A percentile compares a stretch with the other conserved stretches of the same genome.
These are phyloP conservation scores for Hebeloma cylindrosporum DNA, from an alignment of 768 basidiomycete genomes.

Conservation along the genomic window DNA sequence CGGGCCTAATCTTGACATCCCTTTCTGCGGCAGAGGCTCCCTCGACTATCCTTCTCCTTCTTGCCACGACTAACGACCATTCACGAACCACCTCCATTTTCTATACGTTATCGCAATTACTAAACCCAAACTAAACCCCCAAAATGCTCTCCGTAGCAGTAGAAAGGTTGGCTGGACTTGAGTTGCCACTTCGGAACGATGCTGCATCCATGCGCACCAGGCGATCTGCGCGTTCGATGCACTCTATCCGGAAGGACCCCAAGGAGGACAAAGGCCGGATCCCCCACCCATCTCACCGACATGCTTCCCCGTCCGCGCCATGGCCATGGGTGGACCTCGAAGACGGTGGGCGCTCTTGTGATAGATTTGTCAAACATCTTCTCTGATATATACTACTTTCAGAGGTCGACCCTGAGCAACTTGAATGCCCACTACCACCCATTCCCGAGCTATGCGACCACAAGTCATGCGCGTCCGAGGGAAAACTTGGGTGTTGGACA, in stretches of 20 bases:
- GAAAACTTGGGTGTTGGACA: constrained; percentile 41
- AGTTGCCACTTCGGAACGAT: no score
- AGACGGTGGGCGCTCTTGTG: constrained; percentile 38
- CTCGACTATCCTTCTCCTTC: no score
- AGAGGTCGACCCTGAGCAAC: constrained; percentile 38
- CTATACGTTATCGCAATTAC: no score
- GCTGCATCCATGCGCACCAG: not conserved
- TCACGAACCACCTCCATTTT: no score
- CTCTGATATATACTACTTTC: no score
- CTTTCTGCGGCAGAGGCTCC: no score
- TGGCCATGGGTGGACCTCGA: constrained; percentile 48
- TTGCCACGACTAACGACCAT: no score
- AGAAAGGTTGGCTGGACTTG: no score
- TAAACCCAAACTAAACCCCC: no score
- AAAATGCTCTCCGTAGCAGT: no score
- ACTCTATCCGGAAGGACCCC: constrained; percentile 12
- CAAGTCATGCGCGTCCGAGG: constrained; percentile 30
- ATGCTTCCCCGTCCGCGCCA: constrained; percentile 45
- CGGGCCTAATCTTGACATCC: no score
- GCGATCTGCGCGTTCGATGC: constrained; percentile 3
- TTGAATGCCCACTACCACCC: constrained; percentile 31
- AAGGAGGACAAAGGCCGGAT: constrained; percentile 22
- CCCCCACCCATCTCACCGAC: constrained; percentile 41
- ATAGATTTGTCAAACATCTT: no score
- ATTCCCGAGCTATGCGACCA: constrained; percentile 40